Percentiles rank a stretch among this genome's conserved stretches.
phyloP scores from a whole-genome alignment of 352 stramenopile genomes.

The Phytopythium cucurbitacearum region DNA sequence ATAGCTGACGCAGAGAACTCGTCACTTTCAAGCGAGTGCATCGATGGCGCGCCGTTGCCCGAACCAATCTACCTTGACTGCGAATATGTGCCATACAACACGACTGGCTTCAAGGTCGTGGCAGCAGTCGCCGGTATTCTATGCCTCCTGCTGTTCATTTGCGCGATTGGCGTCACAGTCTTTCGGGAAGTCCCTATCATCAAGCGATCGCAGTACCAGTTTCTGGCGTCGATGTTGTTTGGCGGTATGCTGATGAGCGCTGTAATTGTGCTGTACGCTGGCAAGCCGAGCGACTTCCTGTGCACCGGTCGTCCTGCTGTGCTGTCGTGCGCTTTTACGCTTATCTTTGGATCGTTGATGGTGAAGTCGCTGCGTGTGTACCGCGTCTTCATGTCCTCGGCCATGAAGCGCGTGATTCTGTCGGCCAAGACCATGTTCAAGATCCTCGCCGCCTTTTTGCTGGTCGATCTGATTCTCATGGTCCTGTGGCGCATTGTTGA shows the following conservation, averaged over 20 bases:
- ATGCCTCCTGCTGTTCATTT: constrained; percentile 15
- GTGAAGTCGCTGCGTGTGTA: constrained; percentile 55
- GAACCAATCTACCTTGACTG: constrained; percentile 24
- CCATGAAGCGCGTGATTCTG: constrained; percentile 39
- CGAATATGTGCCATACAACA: constrained; percentile 29
- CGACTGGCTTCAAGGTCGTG: constrained; percentile 14
- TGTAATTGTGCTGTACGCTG: constrained; percentile 31
- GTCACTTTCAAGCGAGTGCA: constrained; percentile 32
- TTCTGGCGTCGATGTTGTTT: constrained; percentile 44
- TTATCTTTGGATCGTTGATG: constrained; percentile 39
- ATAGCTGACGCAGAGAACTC: constrained; percentile 17
- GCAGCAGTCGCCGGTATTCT: constrained; percentile 17
- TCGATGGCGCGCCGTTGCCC: constrained; percentile 14
- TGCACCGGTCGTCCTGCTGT: constrained; percentile 30
- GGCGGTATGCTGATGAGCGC: constrained; percentile 46
- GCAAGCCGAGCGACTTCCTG: constrained; percentile 20
- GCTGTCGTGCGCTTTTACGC: constrained; percentile 34
- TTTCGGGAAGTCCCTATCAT: constrained; percentile 33
- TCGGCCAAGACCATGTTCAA: constrained; percentile 37
- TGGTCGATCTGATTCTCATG: constrained; percentile 29
- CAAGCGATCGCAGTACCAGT: constrained; percentile 65
- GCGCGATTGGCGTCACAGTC: constrained; percentile 24
- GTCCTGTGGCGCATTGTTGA: constrained; percentile 22
- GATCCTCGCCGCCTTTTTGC: constrained; percentile 24
- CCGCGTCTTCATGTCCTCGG: constrained; percentile 31